Conservation (phyloP, 768 basidiomycete species). For the Collybiopsis confluens region DNA sequence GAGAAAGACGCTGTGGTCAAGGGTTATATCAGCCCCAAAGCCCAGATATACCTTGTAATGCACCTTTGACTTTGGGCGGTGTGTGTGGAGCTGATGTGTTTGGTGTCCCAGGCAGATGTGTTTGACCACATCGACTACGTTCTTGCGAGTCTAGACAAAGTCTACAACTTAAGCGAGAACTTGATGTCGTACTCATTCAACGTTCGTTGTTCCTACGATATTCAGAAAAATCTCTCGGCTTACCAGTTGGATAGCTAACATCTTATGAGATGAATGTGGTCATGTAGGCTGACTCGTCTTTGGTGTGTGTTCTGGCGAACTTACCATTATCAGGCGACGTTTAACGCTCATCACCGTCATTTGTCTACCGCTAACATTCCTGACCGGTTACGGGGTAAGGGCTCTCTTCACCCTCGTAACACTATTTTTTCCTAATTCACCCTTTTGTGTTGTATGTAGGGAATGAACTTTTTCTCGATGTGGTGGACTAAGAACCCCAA, state of each 20-base stretch:
- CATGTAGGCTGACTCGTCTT: slow-evolving; percentile 36
- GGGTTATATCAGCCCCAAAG: slow-evolving; percentile 63
- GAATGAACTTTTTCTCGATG: slow-evolving; percentile 61
- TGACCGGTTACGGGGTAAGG: slow-evolving; percentile 68
- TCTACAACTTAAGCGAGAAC: slow-evolving; percentile 60
- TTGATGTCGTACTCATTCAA: slow-evolving; percentile 71
- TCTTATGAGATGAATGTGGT: slow-evolving; percentile 66
- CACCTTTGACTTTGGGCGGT: not conserved
- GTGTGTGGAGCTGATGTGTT: not conserved
- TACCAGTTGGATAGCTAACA: slow-evolving; percentile 53
- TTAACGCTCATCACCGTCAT: slow-evolving; percentile 67
- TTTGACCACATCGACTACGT: slow-evolving; percentile 71
- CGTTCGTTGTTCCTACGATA: slow-evolving; percentile 28
- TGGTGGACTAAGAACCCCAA: slow-evolving; percentile 36
- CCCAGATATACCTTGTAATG: slow-evolving; percentile 58
- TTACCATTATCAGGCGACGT: slow-evolving; percentile 41
- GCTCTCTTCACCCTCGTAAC: slow-evolving; percentile 19
- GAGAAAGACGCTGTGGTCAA: slow-evolving; percentile 30
- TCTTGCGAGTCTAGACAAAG: slow-evolving; percentile 63
- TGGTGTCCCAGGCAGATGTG: slow-evolving; percentile 52
- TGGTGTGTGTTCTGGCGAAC: not conserved
- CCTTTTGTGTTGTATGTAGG: slow-evolving; percentile 28
- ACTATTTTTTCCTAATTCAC: too few species aligned
- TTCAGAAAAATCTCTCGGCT: slow-evolving; percentile 23
- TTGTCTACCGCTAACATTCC: slow-evolving; percentile 63